phyloP scores from a whole-genome alignment of 306 rosid species.

The Castanopsis chinensis region DNA sequence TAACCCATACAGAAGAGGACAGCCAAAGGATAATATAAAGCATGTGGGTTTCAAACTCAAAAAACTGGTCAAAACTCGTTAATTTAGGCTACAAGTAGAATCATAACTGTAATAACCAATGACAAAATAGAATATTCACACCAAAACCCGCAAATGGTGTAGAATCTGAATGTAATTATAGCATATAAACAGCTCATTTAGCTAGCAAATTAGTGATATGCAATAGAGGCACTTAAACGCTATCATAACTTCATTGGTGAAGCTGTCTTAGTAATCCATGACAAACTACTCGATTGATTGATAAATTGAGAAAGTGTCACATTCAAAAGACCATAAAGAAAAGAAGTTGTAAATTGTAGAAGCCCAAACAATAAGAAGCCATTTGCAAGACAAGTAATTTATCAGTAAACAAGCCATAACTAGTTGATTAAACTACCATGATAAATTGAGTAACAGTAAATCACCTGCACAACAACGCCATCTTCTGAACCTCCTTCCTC shows the following conservation, averaged over 20 bases:
- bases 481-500: conserved; percentile 98
- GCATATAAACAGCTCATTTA: background rate
- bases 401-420: conserved; percentile 1
- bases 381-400: background rate
- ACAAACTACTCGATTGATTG: background rate
- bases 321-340: background rate
- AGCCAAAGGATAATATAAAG: background rate
- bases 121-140: background rate
- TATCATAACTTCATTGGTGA: background rate
- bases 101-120: background rate
- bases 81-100: background rate
- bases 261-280: background rate
- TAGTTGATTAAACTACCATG: conserved; percentile 11
- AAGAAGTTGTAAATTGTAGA: conserved; percentile 7
- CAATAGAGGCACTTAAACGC: conserved; percentile 12
- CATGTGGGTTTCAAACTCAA: background rate
- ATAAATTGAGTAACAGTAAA: conserved; percentile 16
- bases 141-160: background rate
- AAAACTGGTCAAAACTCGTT: background rate
- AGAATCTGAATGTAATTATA: background rate
- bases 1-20: background rate
- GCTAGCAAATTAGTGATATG: background rate
- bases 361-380: background rate
- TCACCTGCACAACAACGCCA: conserved; percentile 97
- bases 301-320: too few relatives aligned